Base-by-base conservation (phyloP, 2,329 filamentous ascomycete genomes). In the Talaromyces atroroseus region DNA sequence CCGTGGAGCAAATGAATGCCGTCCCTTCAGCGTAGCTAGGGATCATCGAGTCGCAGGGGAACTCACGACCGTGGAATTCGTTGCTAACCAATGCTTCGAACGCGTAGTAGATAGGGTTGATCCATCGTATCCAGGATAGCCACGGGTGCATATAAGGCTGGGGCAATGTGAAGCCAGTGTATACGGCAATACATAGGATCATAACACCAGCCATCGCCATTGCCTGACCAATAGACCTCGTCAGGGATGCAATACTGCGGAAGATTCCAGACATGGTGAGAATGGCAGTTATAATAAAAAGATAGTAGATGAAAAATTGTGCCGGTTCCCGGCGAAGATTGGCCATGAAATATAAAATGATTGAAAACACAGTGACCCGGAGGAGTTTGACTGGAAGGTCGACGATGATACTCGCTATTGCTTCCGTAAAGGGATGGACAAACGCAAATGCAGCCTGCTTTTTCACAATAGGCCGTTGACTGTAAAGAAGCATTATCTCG, bases 401-500 rank as follows among this genome's bases (percentile, higher is more conserved):
- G 59, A 84, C 87, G 40, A 96, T 74, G 84, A 95, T 92, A 6
- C 89, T 94, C 0, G 88, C 84, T 59, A 90, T 81, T 14, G 90
- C 89, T 77, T 96, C 90, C n/a, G 90, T 88, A 1, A 88, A 91
- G 0, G 92, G 90, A 66, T 95, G 92, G 66, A 96, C 95, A 5
- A 96, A 78, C 10, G 90, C 90, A 68, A 95, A 96, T 58, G 87
- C 84, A 59, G 80, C 76, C 65, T 96, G 92, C 68, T 96, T 96
- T 69, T 96, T 90, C 59, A 96, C 89, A 63, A 96, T 95, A 1
- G 89, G 88, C 23, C 92, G 86, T 80, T 96, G 91, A 10, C 89
- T 82, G 71, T 92, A 96, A 3, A 95, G 81, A 0, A 88, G 90
- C 40, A 94, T 72, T 68, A 95, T 92, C 71, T 94, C 89, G 44